Evolutionary conservation across 2,329 filamentous ascomycete species (phyloP).

Genomic region (Apiospora phragmitis): DNA sequence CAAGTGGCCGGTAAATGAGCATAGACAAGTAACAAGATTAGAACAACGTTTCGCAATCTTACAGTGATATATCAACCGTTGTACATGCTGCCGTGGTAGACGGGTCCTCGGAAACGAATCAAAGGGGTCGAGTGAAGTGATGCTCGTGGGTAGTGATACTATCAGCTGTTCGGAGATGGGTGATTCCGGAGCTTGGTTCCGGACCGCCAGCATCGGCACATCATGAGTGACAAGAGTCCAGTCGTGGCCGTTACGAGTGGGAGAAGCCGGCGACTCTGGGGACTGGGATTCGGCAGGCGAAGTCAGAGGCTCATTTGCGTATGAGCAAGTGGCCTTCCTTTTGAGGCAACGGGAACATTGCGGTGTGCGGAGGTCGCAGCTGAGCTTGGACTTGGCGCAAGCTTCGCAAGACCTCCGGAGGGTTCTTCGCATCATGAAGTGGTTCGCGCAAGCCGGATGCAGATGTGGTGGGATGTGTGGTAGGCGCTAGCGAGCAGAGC

Average conservation of each 20-base stretch:
- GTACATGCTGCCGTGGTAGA: constrained; percentile 50
- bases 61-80: constrained; percentile 59
- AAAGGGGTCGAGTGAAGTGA: constrained; percentile 50
- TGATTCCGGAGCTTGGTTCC: constrained; percentile 12
- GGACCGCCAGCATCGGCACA: background rate
- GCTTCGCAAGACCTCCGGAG: constrained; percentile 57
- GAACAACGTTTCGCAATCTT: constrained; percentile 25
- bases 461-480: background rate
- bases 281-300: constrained; percentile 14
- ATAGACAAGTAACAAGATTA: background rate
- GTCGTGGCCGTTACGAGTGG: background rate
- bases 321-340: constrained; percentile 47
- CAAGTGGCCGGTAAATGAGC: background rate
- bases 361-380: constrained; percentile 55
- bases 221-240: background rate
- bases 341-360: constrained; percentile 56
- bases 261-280: background rate
- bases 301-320: constrained; percentile 54
- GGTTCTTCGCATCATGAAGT: constrained; percentile 49
- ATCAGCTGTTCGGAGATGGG: constrained; percentile 11
- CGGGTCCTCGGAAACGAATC: constrained; percentile 56
- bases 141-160: constrained; percentile 7
- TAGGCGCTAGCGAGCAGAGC: constrained; percentile 7
- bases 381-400: constrained; percentile 56
- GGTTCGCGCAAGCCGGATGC: background rate